Base-by-base conservation (phyloP, 768 basidiomycete genomes). In the Lactarius evosmus region DNA sequence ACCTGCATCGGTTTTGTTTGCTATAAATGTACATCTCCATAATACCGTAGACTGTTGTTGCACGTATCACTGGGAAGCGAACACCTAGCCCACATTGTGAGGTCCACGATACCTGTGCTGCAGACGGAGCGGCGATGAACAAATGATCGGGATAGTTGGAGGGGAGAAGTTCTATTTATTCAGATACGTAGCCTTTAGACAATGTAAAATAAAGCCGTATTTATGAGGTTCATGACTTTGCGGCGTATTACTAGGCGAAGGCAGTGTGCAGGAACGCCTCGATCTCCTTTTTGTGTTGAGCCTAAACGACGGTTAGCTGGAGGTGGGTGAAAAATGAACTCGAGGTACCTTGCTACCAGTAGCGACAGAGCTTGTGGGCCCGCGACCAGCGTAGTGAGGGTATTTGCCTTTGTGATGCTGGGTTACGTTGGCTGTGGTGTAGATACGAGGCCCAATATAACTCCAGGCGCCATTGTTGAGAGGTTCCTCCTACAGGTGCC, bases 391-490 rank as follows among this genome's bases (percentile, higher is more conserved):
- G 72, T 97, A 97, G 72, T 80, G 80, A 12, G 95, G 91, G 72
- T 93, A 92, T 77, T 95, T 95, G 73, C 86, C 86, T 76, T 86
- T 86, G 79, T 99, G 97, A 76, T 97, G 82, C 74, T 90, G 80
- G 6, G 95, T 96, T 78, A 92, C 82, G 70, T 88, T 86, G 53
- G 91, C 88, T n/a, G 96, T 94, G 51, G 96, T 98, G 74, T 90
- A 87, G 71, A 98, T 87, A 60, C 95, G 86, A 52, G 95, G 91
- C 29, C 91, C 95, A 63, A 97, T 86, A 72, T 99, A 97, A 46
- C 89, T 92, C 97, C 97, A 99, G 2, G 93, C 87, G 69, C 97
- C 97, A 71, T 94, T 95, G 81, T 99, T 99, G 69, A 98, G 78
- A 17, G 97, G 96, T 75, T 98, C 94, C 77, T 97, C 95, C 82